Percentiles rank a stretch among this genome's conserved stretches.
phyloP scores from a whole-genome alignment of 495 filamentous ascomycete species.

The Penicillium psychrofluorescens region DNA sequence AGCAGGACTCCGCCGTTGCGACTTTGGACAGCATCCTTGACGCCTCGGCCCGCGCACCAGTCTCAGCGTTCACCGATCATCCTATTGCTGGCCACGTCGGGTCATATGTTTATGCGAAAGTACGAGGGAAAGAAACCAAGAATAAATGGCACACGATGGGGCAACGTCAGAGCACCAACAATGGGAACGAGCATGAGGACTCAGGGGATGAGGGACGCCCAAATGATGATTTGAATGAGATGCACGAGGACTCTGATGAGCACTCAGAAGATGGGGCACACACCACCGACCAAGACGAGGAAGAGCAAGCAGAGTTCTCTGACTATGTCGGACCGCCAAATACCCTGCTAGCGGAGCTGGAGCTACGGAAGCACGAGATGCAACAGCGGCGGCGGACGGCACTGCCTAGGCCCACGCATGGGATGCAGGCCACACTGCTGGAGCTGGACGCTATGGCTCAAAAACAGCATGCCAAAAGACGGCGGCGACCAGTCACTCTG shows the following conservation, averaged over 20 bases:
- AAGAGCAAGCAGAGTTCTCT: slow-evolving; percentile 31
- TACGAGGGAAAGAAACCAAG: slow-evolving; percentile 13
- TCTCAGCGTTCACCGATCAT: slow-evolving; percentile 91
- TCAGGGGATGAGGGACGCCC: background rate
- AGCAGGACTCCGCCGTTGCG: slow-evolving; percentile 72
- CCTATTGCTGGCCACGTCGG: slow-evolving; percentile 70
- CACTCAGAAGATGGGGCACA: slow-evolving; percentile 14
- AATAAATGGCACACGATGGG: slow-evolving; percentile 13
- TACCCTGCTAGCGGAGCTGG: slow-evolving; percentile 86
- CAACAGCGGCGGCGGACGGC: slow-evolving; percentile 66
- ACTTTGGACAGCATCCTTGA: slow-evolving; percentile 92
- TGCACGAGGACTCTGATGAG: slow-evolving; percentile 9
- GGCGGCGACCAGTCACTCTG: slow-evolving; percentile 67
- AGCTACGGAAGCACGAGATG: slow-evolving; percentile 79
- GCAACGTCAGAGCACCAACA: slow-evolving; percentile 9
- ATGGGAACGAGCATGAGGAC: slow-evolving; percentile 3
- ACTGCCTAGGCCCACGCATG: slow-evolving; percentile 53
- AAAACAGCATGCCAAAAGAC: slow-evolving; percentile 67
- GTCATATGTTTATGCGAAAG: slow-evolving; percentile 53
- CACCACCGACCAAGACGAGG: slow-evolving; percentile 24
- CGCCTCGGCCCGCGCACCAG: slow-evolving; percentile 88
- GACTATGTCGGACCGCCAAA: slow-evolving; percentile 68
- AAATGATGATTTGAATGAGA: slow-evolving; percentile 12
- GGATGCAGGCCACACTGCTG: slow-evolving; percentile 81
- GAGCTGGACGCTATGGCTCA: slow-evolving; percentile 89